These are phyloP conservation scores for Pseudovirgaria hyperparasitica DNA, from an alignment of 2,329 filamentous ascomycete genomes.

Conservation along the genomic window DNA sequence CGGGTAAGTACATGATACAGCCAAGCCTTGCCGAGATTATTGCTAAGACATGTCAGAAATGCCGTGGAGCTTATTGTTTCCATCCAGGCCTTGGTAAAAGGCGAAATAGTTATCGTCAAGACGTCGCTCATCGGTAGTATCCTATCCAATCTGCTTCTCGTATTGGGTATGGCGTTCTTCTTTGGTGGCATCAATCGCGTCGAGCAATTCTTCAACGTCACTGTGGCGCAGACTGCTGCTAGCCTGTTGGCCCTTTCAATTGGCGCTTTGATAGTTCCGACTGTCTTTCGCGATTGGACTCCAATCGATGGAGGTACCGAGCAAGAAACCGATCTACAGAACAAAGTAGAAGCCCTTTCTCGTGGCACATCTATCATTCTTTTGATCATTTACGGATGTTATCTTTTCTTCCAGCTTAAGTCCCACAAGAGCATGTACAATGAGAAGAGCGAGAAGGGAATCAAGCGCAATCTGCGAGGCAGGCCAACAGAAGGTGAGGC, in stretches of 20 bases:
- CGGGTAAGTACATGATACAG: slow-evolving; percentile 41
- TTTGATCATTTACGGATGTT: slow-evolving; percentile 69
- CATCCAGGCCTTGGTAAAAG: slow-evolving; percentile 64
- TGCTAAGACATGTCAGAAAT: slow-evolving; percentile 40
- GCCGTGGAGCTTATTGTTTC: slow-evolving; percentile 84
- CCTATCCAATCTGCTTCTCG: slow-evolving; percentile 76
- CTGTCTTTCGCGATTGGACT: slow-evolving; percentile 57
- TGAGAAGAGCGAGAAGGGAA: slow-evolving; percentile 64
- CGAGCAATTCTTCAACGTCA: slow-evolving; percentile 85
- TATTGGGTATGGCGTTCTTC: slow-evolving; percentile 89
- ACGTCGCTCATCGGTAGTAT: slow-evolving; percentile 88
- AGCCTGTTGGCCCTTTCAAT: slow-evolving; percentile 70
- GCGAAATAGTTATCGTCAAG: slow-evolving; percentile 74
- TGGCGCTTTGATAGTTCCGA: slow-evolving; percentile 75
- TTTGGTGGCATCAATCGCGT: slow-evolving; percentile 65
- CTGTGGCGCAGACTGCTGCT: slow-evolving; percentile 79
- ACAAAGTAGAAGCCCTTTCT: slow-evolving; percentile 27
- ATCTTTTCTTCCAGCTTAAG: slow-evolving; percentile 83
- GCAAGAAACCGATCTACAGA: slow-evolving; percentile 1
- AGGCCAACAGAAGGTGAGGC: slow-evolving; percentile 38
- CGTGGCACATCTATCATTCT: slow-evolving; percentile 69
- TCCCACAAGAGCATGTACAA: slow-evolving; percentile 74
- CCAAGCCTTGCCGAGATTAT: slow-evolving; percentile 1
- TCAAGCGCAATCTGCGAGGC: slow-evolving; percentile 38
- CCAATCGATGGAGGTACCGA: slow-evolving; percentile 14